A percentile compares a stretch with the other conserved stretches of the same genome.
phyloP scores from a whole-genome alignment of 495 filamentous ascomycete species.

The Entonaema liquescens region DNA sequence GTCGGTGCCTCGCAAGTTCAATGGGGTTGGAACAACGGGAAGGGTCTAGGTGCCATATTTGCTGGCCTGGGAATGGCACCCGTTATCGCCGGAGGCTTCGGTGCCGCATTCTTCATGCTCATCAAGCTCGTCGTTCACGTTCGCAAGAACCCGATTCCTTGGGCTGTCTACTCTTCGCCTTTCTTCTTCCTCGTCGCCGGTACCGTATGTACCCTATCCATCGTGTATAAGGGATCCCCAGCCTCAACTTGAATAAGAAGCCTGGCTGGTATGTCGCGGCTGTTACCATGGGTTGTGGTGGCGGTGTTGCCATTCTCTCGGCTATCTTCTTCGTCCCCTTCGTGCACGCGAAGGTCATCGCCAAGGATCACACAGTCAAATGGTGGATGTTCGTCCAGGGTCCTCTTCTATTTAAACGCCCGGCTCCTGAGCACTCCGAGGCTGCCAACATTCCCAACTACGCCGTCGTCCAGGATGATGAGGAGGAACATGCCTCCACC shows the following conservation, averaged over 20 bases:
- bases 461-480: conserved; percentile 45
- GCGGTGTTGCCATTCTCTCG: conserved; percentile 60
- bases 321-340: conserved; percentile 69
- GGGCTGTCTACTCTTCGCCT: conserved; percentile 66
- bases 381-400: conserved; percentile 64
- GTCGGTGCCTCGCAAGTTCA: conserved; percentile 64
- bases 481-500: conserved; percentile 27
- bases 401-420: conserved; percentile 61
- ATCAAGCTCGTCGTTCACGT: conserved; percentile 67
- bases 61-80: conserved; percentile 69
- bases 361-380: conserved; percentile 61
- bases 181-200: conserved; percentile 67
- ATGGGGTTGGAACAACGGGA: conserved; percentile 70
- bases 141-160: conserved; percentile 64
- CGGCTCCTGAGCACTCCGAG: conserved; percentile 52
- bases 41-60: conserved; percentile 68
- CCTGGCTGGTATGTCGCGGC: conserved; percentile 63
- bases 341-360: conserved; percentile 62
- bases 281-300: conserved; percentile 64
- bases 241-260: conserved; percentile 63
- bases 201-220: conserved; percentile 66
- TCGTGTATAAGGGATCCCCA: conserved; percentile 73
- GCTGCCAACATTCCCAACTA: conserved; percentile 52
- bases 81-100: conserved; percentile 65
- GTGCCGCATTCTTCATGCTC: conserved; percentile 65